phyloP scores from a whole-genome alignment of 2,329 filamentous ascomycete species.

The Claviceps maximensis region DNA sequence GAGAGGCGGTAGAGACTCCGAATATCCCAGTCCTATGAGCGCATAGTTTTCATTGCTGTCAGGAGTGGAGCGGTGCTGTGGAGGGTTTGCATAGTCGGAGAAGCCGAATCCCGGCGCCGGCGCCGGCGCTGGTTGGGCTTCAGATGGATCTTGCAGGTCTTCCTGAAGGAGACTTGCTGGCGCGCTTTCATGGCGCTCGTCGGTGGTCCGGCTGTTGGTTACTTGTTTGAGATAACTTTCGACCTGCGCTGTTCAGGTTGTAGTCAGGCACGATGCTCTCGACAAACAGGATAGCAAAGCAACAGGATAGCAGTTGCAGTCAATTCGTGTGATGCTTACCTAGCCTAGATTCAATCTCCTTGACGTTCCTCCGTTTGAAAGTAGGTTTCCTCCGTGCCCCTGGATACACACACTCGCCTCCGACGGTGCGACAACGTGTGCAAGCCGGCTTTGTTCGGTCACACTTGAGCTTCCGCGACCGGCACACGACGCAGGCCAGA shows the following conservation, averaged over 20 bases:
- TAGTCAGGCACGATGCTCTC: not conserved
- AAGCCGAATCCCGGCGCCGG: slow-evolving; percentile 6
- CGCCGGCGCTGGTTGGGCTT: slow-evolving; percentile 5
- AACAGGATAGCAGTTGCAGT: not conserved
- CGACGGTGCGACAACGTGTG: slow-evolving; percentile 61
- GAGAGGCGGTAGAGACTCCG: slow-evolving; percentile 66
- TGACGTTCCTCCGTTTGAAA: slow-evolving; percentile 80
- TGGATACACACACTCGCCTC: slow-evolving; percentile 67
- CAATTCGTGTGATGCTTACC: slow-evolving; percentile 35
- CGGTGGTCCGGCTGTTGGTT: slow-evolving; percentile 23
- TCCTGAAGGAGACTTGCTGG: slow-evolving; percentile 6
- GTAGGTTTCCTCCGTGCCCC: slow-evolving; percentile 80
- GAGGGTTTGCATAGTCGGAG: slow-evolving; percentile 7
- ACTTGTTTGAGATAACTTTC: slow-evolving; percentile 65
- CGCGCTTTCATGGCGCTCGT: slow-evolving; percentile 5
- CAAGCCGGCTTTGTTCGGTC: slow-evolving; percentile 71
- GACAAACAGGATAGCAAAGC: not conserved
- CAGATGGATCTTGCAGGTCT: slow-evolving; percentile 1
- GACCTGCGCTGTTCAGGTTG: slow-evolving; percentile 51
- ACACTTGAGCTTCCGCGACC: slow-evolving; percentile 76
- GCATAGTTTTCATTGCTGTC: slow-evolving; percentile 10
- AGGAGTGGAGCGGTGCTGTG: slow-evolving; percentile 7
- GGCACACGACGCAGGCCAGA: slow-evolving; percentile 73
- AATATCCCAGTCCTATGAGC: slow-evolving; percentile 66
- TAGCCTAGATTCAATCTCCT: slow-evolving; percentile 74